Evolutionary conservation across 1,139 yeast genomes (phyloP), one percentile per base, ranked within the genome.

Genomic region (Suhomyces terraborum): DNA sequence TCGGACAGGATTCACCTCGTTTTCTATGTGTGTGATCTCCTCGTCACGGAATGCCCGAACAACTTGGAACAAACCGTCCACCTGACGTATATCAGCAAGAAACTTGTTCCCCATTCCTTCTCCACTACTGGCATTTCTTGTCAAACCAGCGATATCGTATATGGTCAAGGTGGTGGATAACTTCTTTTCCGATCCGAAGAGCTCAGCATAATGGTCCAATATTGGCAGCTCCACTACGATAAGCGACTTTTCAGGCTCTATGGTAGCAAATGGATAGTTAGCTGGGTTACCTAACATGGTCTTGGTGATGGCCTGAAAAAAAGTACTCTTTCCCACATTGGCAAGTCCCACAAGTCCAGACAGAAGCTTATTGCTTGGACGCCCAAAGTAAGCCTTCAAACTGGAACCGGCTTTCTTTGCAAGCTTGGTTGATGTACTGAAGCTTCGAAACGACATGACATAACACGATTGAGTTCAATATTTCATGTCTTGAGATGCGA

Each of bases 191-290:
- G 86, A 76, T 10, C 62, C 61, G 53, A 78, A 83, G 6, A 83
- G 53, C 12, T 62, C 47, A 23, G 66, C 65, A 31, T 69, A 59
- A 36, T 66, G 70, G 24, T 73, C 69, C n/a, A 84, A 61, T 47
- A 71, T 70, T 10, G 59, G 58, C 45, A 80, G 76, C 16, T 81
- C 82, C 2, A 82, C 84, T 7, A 75, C 62, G 2, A 82, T 78
- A 38, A 76, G 64, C 16, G 88, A 80, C 54, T 82, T 83, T 51
- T 80, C 86, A 0, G 91, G 88, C 31, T 82, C 84, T 26, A 84
- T 84, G 1, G 93, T 84, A 10, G 91, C 93, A 63, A 81, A 84
- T 4, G 93, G 91, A 54, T 84, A 84, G 57, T 84, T 84, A 20
- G 88, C 91, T 1, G 91, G 89, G 46, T 82, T 84, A 0, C 93